Evolutionary conservation across 805 yeast species (phyloP).

Genomic region (Hanseniaspora nectarophila): DNA sequence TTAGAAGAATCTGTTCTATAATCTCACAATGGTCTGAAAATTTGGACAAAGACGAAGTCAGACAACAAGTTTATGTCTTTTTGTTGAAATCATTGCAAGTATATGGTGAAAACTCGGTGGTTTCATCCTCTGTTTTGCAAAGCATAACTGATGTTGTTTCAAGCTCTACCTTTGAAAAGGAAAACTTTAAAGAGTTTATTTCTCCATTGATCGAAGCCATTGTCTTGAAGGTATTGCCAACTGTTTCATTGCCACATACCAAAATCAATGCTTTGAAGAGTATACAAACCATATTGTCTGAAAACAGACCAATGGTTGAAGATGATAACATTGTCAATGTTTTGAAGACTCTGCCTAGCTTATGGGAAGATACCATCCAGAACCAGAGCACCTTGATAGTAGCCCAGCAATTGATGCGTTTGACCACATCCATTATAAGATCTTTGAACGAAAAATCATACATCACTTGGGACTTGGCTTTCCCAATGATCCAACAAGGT

Average conservation of each 20-base stretch:
- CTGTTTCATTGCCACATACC: conserved; percentile 55
- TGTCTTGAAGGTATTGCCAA: conserved; percentile 37
- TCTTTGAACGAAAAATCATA: conserved; percentile 44
- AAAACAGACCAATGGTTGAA: conserved; percentile 53
- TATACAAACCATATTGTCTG: conserved; percentile 47
- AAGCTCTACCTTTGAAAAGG: conserved; percentile 75
- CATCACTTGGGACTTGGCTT: conserved; percentile 41
- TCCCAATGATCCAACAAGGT: conserved; percentile 52
- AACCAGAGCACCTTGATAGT: conserved; percentile 35
- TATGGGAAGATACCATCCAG: conserved; percentile 41
- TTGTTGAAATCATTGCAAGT: conserved; percentile 39
- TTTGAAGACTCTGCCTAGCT: conserved; percentile 48
- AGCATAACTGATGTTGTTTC: conserved; percentile 59
- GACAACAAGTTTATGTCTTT: conserved; percentile 48
- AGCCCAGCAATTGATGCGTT: conserved; percentile 42
- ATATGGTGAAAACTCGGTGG: conserved; percentile 61
- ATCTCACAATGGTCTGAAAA: conserved; percentile 72
- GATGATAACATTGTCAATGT: conserved; percentile 40
- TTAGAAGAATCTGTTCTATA: conserved; percentile 65
- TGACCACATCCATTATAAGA: conserved; percentile 43
- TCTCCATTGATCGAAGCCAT: conserved; percentile 40
- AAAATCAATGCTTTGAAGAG: conserved; percentile 63
- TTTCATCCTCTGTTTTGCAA: conserved; percentile 59
- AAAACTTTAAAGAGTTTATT: conserved; percentile 54
- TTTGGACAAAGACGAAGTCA: conserved; percentile 47